These are phyloP conservation scores for Porodaedalea pini DNA, from an alignment of 1,284 basidiomycete genomes.

Conservation along the genomic window DNA sequence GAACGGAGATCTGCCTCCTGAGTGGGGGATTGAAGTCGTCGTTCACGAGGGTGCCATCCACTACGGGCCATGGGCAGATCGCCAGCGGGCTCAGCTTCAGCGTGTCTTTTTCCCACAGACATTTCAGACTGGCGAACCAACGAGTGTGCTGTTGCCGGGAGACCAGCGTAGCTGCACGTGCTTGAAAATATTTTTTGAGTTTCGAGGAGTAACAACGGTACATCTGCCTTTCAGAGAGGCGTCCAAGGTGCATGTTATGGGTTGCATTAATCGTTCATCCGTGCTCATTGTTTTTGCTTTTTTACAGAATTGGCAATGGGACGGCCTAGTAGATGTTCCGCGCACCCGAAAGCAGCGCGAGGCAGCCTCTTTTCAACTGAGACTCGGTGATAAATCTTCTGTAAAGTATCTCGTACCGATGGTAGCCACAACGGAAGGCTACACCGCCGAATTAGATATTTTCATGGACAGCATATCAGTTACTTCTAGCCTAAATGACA, in stretches of 20 bases:
- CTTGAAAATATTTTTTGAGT: conserved; percentile 74
- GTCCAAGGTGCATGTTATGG: conserved; percentile 56
- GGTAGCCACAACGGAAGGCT: conserved; percentile 69
- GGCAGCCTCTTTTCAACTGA: conserved; percentile 69
- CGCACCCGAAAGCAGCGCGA: conserved; percentile 55
- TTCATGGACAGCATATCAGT: conserved; percentile 79
- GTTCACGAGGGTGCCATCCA: conserved; percentile 69
- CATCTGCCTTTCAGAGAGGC: conserved; percentile 85
- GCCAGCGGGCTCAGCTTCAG: conserved; percentile 79
- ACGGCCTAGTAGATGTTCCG: conserved; percentile 50
- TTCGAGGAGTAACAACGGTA: conserved; percentile 72
- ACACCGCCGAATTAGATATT: conserved; percentile 73
- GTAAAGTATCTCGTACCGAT: conserved; percentile 82
- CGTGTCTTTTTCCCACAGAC: conserved; percentile 77
- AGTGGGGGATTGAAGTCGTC: conserved; percentile 88
- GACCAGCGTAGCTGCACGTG: conserved; percentile 79
- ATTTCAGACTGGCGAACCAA: conserved; percentile 62
- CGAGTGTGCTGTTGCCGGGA: conserved; percentile 61
- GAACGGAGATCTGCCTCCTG: conserved; percentile 84
- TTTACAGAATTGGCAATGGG: conserved; percentile 80
- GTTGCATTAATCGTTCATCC: neutral
- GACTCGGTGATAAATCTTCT: conserved; percentile 76
- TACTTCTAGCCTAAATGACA: conserved; percentile 84
- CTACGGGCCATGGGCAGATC: conserved; percentile 94
- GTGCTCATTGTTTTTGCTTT: neutral